Base-by-base conservation (phyloP, 2,329 filamentous ascomycete species). In the Fusarium setosum region DNA sequence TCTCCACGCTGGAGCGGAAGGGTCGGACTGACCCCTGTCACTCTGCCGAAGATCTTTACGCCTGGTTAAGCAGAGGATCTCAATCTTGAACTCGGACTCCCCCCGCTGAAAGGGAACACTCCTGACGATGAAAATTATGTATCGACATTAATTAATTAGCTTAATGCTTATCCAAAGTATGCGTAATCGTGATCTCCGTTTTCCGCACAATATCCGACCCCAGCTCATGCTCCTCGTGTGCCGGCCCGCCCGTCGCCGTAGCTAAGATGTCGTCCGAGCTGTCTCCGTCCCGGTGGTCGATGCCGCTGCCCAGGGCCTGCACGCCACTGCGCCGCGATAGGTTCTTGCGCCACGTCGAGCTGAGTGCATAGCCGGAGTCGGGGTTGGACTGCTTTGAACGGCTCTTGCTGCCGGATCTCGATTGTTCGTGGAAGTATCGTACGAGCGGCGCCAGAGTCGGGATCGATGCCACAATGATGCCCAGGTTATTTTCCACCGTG, bases 381-480 rank as follows among this genome's bases (percentile, higher is more conserved):
- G 42, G 48, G 24, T 65, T 56, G 0, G 49, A 53, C 6, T 62
- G 35, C 67, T 64, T 6, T n/a, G n/a, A n/a, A n/a, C 64, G 53
- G 38, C 56, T 54, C 29, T 56, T 23, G 24, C 54, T 71, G 10
- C 70, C 68, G 8, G 59, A 57, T 4, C 70, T 65, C 8, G 71
- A 70, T 63, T 68, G 69, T 31, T 76, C 75, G 23, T 71, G 67
- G 40, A 77, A 77, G 58, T 74, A 77, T 20, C 71, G 73, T 59
- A 82, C 72, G 1, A 82, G 72, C 3, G 81, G 81, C 1, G 77
- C 77, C n/a, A 82, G 77, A 0, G 80, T 78, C 7, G 81, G 81
- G 10, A 83, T 68, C 51, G 75, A 81, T 6, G 77, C 71, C 24
- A 82, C 76, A 15, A 82, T 75, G 32, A 81, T 80, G 18, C 80